A percentile compares a stretch with the other conserved stretches of the same genome.
Evolutionary conservation across 2,329 filamentous ascomycete genomes (phyloP).

Genomic region (Trichoderma koningiopsis): DNA sequence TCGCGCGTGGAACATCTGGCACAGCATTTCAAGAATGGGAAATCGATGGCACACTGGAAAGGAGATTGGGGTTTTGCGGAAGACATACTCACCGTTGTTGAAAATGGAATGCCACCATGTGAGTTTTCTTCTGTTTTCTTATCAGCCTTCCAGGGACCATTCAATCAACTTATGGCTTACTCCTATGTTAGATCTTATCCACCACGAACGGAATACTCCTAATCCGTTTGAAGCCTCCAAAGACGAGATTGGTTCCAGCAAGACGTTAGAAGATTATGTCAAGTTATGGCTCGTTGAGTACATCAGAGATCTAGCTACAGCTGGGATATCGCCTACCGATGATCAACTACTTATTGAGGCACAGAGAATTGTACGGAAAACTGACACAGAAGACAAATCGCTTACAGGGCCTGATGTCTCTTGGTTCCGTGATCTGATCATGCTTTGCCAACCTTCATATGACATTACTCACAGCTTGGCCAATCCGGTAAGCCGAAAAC

Average conservation of each 20-base stretch:
- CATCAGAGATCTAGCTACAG: not conserved
- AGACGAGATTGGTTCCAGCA: not conserved
- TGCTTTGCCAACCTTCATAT: not conserved
- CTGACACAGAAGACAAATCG: constrained; percentile 10
- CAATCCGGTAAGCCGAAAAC: not conserved
- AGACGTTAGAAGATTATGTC: constrained; percentile 15
- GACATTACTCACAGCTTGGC: not conserved
- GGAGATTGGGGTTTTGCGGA: constrained; percentile 48
- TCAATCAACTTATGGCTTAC: not conserved
- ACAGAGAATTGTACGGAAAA: constrained; percentile 7
- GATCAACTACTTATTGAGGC: constrained; percentile 11
- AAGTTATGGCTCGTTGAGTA: constrained; percentile 15
- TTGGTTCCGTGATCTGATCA: constrained; percentile 11
- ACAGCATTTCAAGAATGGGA: constrained; percentile 46
- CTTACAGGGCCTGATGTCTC: constrained; percentile 10
- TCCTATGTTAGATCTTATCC: not conserved
- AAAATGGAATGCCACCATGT: constrained; percentile 22
- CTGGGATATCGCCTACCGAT: not conserved
- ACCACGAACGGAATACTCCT: constrained; percentile 2
- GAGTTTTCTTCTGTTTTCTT: not conserved
- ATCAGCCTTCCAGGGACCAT: not conserved
- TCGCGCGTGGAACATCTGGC: constrained; percentile 43
- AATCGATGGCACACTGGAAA: constrained; percentile 47
- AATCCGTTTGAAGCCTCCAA: constrained; percentile 3
- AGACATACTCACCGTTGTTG: constrained; percentile 1